Percentiles rank a stretch among this genome's conserved stretches.
These are phyloP conservation scores for Populus davidiana DNA, from an alignment of 345 rosid genomes.

Conservation along the genomic window DNA sequence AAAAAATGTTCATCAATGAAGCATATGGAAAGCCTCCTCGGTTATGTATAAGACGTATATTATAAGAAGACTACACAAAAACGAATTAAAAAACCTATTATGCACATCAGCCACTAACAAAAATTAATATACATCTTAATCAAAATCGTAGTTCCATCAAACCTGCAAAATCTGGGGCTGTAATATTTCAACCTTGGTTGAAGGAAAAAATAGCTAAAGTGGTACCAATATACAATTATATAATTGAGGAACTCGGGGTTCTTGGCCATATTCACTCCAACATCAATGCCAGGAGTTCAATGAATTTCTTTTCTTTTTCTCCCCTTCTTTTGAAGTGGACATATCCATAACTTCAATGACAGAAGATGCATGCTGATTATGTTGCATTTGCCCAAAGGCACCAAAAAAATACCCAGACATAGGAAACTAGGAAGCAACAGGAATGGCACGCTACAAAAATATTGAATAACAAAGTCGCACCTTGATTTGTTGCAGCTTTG, in stretches of 20 bases:
- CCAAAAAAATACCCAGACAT: not conserved
- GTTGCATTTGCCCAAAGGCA: not conserved
- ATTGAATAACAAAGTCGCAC: slow-evolving; percentile 2
- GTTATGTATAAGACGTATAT: not conserved
- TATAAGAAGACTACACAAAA: not conserved
- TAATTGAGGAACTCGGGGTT: not conserved
- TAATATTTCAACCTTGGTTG: not conserved
- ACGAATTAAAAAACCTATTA: not conserved
- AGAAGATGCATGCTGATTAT: not conserved
- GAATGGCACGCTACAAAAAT: not conserved
- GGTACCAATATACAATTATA: not conserved
- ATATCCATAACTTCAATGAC: not conserved
- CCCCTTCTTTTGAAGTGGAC: not conserved
- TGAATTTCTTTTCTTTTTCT: not conserved
- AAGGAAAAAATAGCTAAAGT: not conserved
- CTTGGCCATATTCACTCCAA: not conserved
- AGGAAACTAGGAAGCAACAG: not conserved
- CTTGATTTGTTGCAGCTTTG: slow-evolving; percentile 29
- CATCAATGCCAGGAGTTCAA: not conserved
- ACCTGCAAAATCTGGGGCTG: not conserved
- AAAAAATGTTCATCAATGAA: not conserved
- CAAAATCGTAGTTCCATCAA: not conserved
- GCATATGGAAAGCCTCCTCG: not conserved
- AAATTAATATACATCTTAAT: not conserved
- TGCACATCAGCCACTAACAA: not conserved